Conservation (phyloP, 164 flowering plant species). For the Dillenia turbinata region DNA sequence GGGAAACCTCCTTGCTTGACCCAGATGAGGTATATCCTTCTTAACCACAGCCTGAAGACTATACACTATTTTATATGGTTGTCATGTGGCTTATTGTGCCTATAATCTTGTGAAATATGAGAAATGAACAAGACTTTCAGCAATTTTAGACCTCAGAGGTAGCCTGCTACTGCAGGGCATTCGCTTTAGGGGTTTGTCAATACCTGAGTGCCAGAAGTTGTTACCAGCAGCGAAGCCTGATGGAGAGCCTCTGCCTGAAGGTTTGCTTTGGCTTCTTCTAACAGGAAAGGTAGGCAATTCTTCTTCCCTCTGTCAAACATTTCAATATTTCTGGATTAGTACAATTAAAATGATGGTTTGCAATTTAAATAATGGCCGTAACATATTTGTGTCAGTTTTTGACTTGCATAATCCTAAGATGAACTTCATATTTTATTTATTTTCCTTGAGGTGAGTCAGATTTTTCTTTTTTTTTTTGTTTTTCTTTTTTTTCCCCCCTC, state of each 20-base stretch:
- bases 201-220: constrained; percentile 91
- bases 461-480: background rate
- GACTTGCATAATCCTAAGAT: no score
- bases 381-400: constrained; percentile 1
- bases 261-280: constrained; percentile 90
- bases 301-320: background rate
- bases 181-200: constrained; percentile 86
- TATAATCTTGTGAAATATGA: no score
- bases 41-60: no score
- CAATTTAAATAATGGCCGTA: no score
- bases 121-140: no score
- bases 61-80: no score
- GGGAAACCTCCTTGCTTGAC: constrained; percentile 96
- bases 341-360: no score
- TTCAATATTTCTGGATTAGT: no score
- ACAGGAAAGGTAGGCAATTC: constrained; percentile 74
- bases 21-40: constrained; percentile 61
- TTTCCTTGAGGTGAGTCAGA: no score
- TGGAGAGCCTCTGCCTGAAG: constrained; percentile 95
- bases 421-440: no score
- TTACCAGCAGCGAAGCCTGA: constrained; percentile 76
- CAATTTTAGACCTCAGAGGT: background rate
- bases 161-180: constrained; percentile 56
- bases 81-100: no score
- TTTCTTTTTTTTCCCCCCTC: background rate